These are phyloP conservation scores for Solanum gandarillasii DNA, from an alignment of 257 asterid species.

Conservation along the genomic window DNA sequence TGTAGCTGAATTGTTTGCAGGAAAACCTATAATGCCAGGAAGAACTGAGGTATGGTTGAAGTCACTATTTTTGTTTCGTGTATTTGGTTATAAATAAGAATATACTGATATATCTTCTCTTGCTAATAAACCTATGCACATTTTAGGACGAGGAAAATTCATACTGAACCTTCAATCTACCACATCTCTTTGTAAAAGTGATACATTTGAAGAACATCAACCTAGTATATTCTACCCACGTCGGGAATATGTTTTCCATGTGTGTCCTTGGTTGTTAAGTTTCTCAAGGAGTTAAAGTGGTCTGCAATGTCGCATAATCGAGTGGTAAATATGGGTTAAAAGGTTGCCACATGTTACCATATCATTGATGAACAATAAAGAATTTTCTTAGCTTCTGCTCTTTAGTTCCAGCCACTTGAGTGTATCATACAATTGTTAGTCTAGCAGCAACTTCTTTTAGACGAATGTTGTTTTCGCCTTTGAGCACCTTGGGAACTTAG, in stretches of 20 bases:
- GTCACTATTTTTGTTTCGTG: background rate
- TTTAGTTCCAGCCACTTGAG: background rate
- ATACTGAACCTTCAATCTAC: background rate
- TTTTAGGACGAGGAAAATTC: background rate
- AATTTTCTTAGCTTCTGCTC: background rate
- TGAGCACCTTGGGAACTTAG: background rate
- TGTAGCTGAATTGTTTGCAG: slow-evolving; percentile 77
- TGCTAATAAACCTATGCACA: background rate
- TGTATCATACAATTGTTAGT: background rate
- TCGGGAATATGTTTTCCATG: background rate
- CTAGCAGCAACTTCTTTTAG: background rate
- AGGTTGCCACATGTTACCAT: background rate
- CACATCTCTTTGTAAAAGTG: background rate
- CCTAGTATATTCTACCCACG: background rate
- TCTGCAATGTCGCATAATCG: background rate
- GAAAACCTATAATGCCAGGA: slow-evolving; percentile 91
- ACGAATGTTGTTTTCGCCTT: background rate
- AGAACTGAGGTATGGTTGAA: slow-evolving; percentile 70
- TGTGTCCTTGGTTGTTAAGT: background rate
- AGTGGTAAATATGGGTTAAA: background rate
- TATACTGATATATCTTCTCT: background rate
- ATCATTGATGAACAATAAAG: background rate
- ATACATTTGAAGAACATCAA: background rate
- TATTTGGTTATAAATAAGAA: background rate
- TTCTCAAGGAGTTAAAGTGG: background rate